phyloP scores from a whole-genome alignment of 192 early-diverging fungal genomes.

The Pilaira anomala region DNA sequence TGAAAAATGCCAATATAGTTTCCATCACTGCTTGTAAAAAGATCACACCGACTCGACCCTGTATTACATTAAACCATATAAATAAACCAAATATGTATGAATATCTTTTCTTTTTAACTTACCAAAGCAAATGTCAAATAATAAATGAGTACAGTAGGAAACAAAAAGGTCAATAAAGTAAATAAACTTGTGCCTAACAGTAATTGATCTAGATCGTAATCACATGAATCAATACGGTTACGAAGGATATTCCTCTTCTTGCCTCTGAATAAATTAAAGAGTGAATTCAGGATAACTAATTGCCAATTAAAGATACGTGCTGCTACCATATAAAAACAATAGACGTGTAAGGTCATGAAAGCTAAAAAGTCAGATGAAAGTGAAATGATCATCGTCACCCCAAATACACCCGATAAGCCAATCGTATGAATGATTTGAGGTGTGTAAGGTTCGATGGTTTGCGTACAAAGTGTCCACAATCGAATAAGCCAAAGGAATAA shows the following conservation, averaged over 20 bases:
- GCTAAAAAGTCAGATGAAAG: constrained; percentile 82
- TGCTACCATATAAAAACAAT: constrained; percentile 94
- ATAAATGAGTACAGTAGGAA: constrained; percentile 93
- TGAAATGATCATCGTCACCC: constrained; percentile 81
- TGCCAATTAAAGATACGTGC: constrained; percentile 94
- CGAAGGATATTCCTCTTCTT: constrained; percentile 83
- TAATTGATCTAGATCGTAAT: constrained; percentile 94
- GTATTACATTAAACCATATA: background rate
- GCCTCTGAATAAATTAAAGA: constrained; percentile 93
- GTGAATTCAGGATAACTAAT: constrained; percentile 72
- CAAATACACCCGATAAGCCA: constrained; percentile 74
- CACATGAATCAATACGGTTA: constrained; percentile 89
- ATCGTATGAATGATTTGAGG: constrained; percentile 65
- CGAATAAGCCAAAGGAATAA: constrained; percentile 86
- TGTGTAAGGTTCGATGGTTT: constrained; percentile 47
- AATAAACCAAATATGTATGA: background rate
- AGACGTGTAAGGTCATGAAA: constrained; percentile 85
- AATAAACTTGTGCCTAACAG: constrained; percentile 93
- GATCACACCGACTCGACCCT: constrained; percentile 80
- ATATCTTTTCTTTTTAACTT: constrained; percentile 25
- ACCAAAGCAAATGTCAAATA: constrained; percentile 87
- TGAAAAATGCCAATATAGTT: constrained; percentile 82
- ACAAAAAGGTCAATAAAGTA: constrained; percentile 88
- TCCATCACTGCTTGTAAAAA: constrained; percentile 79
- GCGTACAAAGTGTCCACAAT: constrained; percentile 72